These are phyloP conservation scores for Lepraria neglecta DNA, from an alignment of 495 filamentous ascomycete species.

Conservation along the genomic window DNA sequence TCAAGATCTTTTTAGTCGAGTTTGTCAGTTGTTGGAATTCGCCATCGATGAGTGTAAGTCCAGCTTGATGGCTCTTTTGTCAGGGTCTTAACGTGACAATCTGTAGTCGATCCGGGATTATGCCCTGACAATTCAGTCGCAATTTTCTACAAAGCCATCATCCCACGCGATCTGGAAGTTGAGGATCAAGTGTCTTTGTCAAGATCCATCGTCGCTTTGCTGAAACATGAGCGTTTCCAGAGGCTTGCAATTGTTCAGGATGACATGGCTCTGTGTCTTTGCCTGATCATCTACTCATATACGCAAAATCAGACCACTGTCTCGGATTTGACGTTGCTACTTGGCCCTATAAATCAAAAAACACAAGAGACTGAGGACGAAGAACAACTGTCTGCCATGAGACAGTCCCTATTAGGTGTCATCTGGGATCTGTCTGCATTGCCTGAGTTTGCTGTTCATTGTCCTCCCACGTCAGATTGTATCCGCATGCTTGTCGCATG, in stretches of 20 bases:
- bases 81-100: neutral
- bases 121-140: slow-evolving; percentile 1
- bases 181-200: neutral
- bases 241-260: neutral
- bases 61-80: neutral
- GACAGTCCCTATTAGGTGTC: slow-evolving; percentile 48
- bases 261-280: neutral
- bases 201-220: neutral
- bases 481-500: slow-evolving; percentile 50
- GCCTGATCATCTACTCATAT: slow-evolving; percentile 10
- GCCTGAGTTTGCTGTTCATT: slow-evolving; percentile 46
- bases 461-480: slow-evolving; percentile 45
- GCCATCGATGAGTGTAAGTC: slow-evolving; percentile 24
- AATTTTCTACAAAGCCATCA: slow-evolving; percentile 5
- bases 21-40: slow-evolving; percentile 21
- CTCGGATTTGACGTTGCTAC: neutral
- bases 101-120: neutral
- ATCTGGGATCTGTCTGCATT: slow-evolving; percentile 60
- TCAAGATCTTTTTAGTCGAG: slow-evolving; percentile 34
- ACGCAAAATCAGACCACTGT: slow-evolving; percentile 1
- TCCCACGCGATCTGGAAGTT: neutral
- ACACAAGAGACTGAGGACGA: slow-evolving; percentile 31
- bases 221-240: slow-evolving; percentile 9
- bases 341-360: neutral
- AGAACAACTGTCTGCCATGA: slow-evolving; percentile 44